Conservation (phyloP, 495 filamentous ascomycete species). For the Aspergillus taichungensis region DNA sequence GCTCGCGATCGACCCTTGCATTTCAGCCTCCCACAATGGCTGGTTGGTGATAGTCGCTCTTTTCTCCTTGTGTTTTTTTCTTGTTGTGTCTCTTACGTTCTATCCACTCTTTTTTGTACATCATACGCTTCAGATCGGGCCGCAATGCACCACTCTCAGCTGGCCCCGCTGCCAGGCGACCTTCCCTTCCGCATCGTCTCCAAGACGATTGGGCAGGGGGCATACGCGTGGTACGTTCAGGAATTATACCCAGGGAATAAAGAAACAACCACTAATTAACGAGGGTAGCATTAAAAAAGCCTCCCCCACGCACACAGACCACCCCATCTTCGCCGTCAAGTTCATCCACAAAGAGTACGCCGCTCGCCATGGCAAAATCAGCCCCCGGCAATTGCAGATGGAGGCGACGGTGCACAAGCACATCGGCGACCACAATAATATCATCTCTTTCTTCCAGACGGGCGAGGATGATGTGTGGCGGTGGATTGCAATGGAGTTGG, state of each 20-base stretch:
- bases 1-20: constrained; percentile 9
- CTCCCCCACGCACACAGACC: constrained; percentile 53
- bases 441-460: constrained; percentile 82
- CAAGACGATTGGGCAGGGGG: constrained; percentile 90
- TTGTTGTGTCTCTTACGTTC: constrained; percentile 4
- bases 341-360: constrained; percentile 97
- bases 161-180: constrained; percentile 74
- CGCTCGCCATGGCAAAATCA: constrained; percentile 77
- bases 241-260: not conserved
- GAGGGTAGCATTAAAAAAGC: constrained; percentile 82
- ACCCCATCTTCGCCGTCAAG: constrained; percentile 90
- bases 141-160: constrained; percentile 66
- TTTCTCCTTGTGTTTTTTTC: constrained; percentile 1
- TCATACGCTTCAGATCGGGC: not conserved
- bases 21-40: constrained; percentile 1
- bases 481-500: constrained; percentile 98
- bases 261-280: constrained; percentile 3
- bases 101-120: not conserved
- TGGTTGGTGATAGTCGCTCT: not conserved
- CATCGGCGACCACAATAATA: constrained; percentile 80
- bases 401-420: constrained; percentile 83
- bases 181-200: constrained; percentile 92
- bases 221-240: constrained; percentile 85
- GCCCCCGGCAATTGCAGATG: constrained; percentile 75
- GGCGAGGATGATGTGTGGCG: constrained; percentile 86